Base-by-base conservation (phyloP, 768 basidiomycete species). In the Serendipita vermifera region DNA sequence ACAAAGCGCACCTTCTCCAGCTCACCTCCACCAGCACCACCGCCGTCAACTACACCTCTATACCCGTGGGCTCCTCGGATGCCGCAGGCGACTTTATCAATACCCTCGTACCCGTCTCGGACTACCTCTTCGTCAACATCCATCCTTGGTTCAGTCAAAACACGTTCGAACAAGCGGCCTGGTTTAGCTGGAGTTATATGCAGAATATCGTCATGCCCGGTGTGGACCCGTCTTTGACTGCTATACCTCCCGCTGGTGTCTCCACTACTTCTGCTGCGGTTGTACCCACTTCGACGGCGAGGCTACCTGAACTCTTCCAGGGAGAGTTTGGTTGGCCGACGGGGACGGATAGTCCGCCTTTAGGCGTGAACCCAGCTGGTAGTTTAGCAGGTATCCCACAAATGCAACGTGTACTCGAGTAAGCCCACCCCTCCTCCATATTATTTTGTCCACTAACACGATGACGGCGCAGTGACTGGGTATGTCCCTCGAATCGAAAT, bases 131-230 rank as follows among this genome's bases (percentile, higher is more conserved):
- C 9, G 46, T 29, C 20, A 51, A 51, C 46, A 26, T 51, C 11
- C 46, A 51, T 2, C 46, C 46, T 51, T 51, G 46, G 46, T 51
- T 51, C 46, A 51, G 46, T n/a, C 46, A 51, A 51, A 51, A 51
- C 46, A 51, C 46, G 46, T 51, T 5, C 29, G 46, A 51, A 2
- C 46, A 51, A 26, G 46, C 46, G 46, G 11, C 46, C 5, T 51
- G 46, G 46, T 51, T 51, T 29, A 51, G 46, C 27, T 51, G 46
- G 46, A 51, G 46, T n/a, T 51, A 51, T 51, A 51, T 51, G 22
- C 24, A 51, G 9, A 51, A 51, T n/a, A 51, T 51, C 22, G 46
- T 51, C 15, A 15, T 22, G 11, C 46, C 46, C 22, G n/a, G 24
- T 20, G 46, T 51, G 27, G 31, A 51, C 27, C 22, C 46, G 46